phyloP scores from a whole-genome alignment of 202 grass and related monocot genomes.

The Bolboschoenoplectus hybrid region DNA sequence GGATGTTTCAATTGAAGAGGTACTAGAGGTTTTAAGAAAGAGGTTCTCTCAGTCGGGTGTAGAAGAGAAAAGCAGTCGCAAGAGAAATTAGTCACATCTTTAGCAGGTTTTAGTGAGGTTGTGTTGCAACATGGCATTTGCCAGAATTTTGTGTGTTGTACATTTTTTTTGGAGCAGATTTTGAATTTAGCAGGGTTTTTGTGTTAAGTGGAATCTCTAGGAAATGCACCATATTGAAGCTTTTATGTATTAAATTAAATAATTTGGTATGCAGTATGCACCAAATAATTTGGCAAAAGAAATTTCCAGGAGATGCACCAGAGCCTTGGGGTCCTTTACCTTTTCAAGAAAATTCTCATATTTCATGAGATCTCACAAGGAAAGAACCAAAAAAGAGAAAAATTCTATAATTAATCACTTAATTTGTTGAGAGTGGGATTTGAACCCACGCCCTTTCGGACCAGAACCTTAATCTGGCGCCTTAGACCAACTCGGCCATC shows the following conservation, averaged over 20 bases:
- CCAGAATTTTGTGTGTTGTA: neutral
- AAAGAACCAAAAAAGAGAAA: neutral
- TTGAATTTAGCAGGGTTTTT: neutral
- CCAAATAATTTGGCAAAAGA: neutral
- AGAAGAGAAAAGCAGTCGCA: conserved; percentile 77
- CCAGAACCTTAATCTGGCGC: conserved; percentile 85
- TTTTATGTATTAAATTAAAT: neutral
- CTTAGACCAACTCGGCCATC: conserved; percentile 87
- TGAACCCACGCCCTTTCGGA: conserved; percentile 93
- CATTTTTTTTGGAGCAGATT: neutral
- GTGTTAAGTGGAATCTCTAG: neutral
- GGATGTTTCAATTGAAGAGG: conserved; percentile 81
- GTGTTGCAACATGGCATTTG: neutral
- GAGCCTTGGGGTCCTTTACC: neutral
- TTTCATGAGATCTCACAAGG: neutral
- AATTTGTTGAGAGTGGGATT: conserved; percentile 74
- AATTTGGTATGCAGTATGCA: neutral
- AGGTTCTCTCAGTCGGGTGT: conserved; percentile 80
- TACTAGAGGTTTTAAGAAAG: conserved; percentile 68
- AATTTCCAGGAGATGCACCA: neutral
- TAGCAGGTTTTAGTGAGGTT: conserved; percentile 1
- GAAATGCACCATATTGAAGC: conserved; percentile 10
- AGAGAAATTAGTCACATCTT: conserved; percentile 36
- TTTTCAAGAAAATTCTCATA: too few species aligned
- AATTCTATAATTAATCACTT: neutral